A percentile compares a stretch with the other conserved stretches of the same genome.
These are phyloP conservation scores for Thraustotheca clavata DNA, from an alignment of 352 stramenopile species.

Conservation along the genomic window DNA sequence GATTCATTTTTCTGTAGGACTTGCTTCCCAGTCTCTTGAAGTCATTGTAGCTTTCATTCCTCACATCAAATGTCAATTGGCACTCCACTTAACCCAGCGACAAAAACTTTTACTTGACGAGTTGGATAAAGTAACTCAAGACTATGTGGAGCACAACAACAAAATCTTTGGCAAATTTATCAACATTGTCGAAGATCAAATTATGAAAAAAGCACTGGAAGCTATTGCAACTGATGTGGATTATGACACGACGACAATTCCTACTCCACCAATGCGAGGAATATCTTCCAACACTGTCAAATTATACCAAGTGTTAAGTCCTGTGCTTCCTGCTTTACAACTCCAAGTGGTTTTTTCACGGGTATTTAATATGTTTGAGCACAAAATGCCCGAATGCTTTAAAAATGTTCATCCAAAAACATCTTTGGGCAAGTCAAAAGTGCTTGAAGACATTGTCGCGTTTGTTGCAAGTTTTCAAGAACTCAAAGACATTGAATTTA, in stretches of 20 bases:
- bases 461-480: conserved; percentile 72
- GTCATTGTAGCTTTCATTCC: conserved; percentile 91
- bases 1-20: conserved; percentile 33
- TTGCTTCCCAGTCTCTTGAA: conserved; percentile 93
- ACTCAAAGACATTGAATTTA: conserved; percentile 55
- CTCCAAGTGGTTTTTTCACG: conserved; percentile 94
- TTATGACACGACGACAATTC: conserved; percentile 55
- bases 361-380: conserved; percentile 81
- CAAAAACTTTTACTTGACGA: conserved; percentile 95
- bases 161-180: conserved; percentile 98
- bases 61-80: conserved; percentile 93
- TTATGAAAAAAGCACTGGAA: conserved; percentile 89
- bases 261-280: conserved; percentile 84
- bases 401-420: conserved; percentile 74
- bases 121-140: conserved; percentile 91
- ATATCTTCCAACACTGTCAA: conserved; percentile 92
- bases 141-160: conserved; percentile 95
- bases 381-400: conserved; percentile 86
- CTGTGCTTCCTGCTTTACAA: conserved; percentile 88
- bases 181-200: conserved; percentile 93
- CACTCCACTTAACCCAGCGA: conserved; percentile 89
- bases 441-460: conserved; percentile 59
- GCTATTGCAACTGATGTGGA: conserved; percentile 67
- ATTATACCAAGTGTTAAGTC: conserved; percentile 91
- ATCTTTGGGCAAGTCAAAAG: conserved; percentile 51